Evolutionary conservation across 2,329 filamentous ascomycete genomes (phyloP).

Genomic region (Fusarium musae): DNA sequence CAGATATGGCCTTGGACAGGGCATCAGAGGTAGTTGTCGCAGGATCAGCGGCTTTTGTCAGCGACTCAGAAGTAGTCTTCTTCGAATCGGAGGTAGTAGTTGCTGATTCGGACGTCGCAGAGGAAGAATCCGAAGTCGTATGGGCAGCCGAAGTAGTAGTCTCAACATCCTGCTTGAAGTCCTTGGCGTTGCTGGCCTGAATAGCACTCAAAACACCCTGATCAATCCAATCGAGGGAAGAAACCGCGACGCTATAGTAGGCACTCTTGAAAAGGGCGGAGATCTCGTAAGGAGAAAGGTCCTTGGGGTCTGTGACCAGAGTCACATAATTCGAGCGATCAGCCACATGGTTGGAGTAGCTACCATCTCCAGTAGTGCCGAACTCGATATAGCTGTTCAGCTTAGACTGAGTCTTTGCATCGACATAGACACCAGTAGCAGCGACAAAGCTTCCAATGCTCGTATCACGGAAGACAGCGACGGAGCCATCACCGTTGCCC

Average conservation of each 20-base stretch:
- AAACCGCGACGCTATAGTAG: slow-evolving; percentile 22
- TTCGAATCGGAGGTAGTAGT: background rate
- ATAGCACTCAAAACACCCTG: slow-evolving; percentile 31
- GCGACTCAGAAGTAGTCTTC: background rate
- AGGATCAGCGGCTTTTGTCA: background rate
- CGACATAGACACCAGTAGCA: slow-evolving; percentile 47
- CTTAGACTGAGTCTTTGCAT: slow-evolving; percentile 47
- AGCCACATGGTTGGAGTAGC: slow-evolving; percentile 51
- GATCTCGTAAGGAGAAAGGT: slow-evolving; percentile 44
- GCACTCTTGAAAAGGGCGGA: slow-evolving; percentile 23
- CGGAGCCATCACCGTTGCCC: slow-evolving; percentile 53
- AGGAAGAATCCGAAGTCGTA: background rate
- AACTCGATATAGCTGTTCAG: slow-evolving; percentile 56
- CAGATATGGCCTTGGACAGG: background rate
- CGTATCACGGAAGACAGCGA: slow-evolving; percentile 55
- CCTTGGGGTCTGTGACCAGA: slow-evolving; percentile 46
- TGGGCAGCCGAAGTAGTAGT: background rate
- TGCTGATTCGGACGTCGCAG: background rate
- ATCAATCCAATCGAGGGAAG: slow-evolving; percentile 36
- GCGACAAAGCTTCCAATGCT: slow-evolving; percentile 52
- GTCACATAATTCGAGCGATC: slow-evolving; percentile 50
- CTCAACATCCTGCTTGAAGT: slow-evolving; percentile 7
- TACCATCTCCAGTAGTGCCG: slow-evolving; percentile 52
- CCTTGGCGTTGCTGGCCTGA: slow-evolving; percentile 31
- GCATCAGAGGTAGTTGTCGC: background rate